Conservation (phyloP, 2,329 filamentous ascomycete genomes). For the Aaosphaeria pasadenensis region DNA sequence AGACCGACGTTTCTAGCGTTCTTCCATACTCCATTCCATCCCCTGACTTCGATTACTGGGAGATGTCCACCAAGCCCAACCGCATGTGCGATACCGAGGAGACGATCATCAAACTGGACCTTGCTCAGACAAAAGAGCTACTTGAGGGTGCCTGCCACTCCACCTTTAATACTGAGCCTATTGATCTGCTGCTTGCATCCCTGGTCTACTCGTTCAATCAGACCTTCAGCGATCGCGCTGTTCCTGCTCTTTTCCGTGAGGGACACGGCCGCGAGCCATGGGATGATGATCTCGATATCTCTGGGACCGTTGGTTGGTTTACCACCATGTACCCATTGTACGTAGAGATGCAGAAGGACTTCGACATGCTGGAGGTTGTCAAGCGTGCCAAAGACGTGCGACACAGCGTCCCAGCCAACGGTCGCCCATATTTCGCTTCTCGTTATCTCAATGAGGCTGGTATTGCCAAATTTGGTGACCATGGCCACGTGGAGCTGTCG, state of each 20-base stretch:
- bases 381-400: conserved; percentile 51
- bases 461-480: conserved; percentile 21
- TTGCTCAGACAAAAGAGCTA: conserved; percentile 5
- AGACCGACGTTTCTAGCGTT: background rate
- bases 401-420: conserved; percentile 40
- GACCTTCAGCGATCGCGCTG: conserved; percentile 37
- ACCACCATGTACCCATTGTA: conserved; percentile 41
- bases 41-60: conserved; percentile 18
- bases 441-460: conserved; percentile 11
- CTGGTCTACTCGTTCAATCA: conserved; percentile 6
- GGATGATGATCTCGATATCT: conserved; percentile 12
- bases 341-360: conserved; percentile 44
- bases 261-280: conserved; percentile 14
- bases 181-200: conserved; percentile 13
- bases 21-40: conserved; percentile 12
- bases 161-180: conserved; percentile 49
- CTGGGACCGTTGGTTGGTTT: conserved; percentile 16
- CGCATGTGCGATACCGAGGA: conserved; percentile 8
- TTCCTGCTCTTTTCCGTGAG: conserved; percentile 36
- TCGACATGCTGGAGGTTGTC: conserved; percentile 49
- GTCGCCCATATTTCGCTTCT: conserved; percentile 45
- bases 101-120: conserved; percentile 8
- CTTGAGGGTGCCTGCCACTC: conserved; percentile 22
- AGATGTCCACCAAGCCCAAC: conserved; percentile 10
- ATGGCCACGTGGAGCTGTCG: conserved; percentile 54